Percentiles rank a stretch among this genome's conserved stretches.
Conservation (phyloP, 202 grass and related monocot genomes). For the Schoenoplectus triqueter region DNA sequence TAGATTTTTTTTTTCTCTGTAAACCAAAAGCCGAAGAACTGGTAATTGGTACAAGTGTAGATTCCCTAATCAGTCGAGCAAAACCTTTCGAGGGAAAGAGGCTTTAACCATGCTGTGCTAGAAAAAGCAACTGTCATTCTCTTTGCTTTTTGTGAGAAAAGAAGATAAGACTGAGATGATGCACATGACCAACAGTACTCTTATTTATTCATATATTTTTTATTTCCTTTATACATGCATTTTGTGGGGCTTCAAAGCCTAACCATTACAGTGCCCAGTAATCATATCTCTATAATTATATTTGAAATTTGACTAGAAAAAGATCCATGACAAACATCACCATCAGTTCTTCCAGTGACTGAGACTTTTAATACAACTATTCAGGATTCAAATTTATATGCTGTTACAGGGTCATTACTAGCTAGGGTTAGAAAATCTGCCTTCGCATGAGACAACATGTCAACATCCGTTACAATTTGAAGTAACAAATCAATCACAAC, state of each 20-base stretch:
- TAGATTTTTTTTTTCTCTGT: not conserved
- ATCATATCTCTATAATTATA: constrained; percentile 25
- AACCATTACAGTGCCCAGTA: not conserved
- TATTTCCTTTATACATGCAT: constrained; percentile 4
- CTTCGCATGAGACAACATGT: constrained; percentile 52
- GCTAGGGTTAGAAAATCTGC: constrained; percentile 47
- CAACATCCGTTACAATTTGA: constrained; percentile 45
- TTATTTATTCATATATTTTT: not conserved
- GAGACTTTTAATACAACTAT: constrained; percentile 37
- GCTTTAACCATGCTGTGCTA: not conserved
- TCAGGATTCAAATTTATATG: constrained; percentile 31
- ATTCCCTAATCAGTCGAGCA: not conserved
- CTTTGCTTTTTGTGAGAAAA: constrained; percentile 1
- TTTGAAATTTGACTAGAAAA: constrained; percentile 15
- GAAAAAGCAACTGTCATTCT: not conserved
- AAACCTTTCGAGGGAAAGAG: not conserved
- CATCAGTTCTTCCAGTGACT: constrained; percentile 31
- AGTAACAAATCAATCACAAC: constrained; percentile 36
- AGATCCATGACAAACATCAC: constrained; percentile 30
- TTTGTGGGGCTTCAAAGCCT: constrained; percentile 27
- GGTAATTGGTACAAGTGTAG: not conserved
- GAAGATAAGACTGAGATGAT: not conserved
- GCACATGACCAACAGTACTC: not conserved
- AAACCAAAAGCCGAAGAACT: constrained; percentile 10
- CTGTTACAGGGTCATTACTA: constrained; percentile 24